Evolutionary conservation across 768 basidiomycete genomes (phyloP).

Genomic region (Leccinum arenicola): DNA sequence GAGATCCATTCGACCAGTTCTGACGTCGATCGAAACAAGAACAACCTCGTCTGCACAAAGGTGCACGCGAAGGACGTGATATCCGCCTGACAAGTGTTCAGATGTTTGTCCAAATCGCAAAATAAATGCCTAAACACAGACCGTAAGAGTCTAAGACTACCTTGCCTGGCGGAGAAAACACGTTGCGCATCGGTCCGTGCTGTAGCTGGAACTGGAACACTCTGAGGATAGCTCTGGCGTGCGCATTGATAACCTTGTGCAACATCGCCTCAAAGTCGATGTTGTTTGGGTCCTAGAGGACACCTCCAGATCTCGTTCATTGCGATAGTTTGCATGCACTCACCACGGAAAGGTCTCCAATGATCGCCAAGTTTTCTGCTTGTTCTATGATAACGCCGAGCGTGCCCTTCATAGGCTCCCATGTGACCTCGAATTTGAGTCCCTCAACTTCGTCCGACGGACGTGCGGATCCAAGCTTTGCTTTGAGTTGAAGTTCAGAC

Average conservation of each 20-base stretch:
- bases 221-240: slow-evolving; percentile 60
- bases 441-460: slow-evolving; percentile 78
- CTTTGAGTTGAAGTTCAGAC: slow-evolving; percentile 58
- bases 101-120: background rate
- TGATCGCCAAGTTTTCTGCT: slow-evolving; percentile 42
- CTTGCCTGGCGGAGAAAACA: slow-evolving; percentile 63
- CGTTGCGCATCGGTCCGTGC: slow-evolving; percentile 44
- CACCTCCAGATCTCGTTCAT: background rate
- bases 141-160: slow-evolving; percentile 57
- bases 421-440: slow-evolving; percentile 64
- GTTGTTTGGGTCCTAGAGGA: slow-evolving; percentile 54
- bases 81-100: slow-evolving; percentile 42
- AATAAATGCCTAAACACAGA: slow-evolving; percentile 29
- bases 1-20: slow-evolving; percentile 76
- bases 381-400: slow-evolving; percentile 56
- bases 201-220: slow-evolving; percentile 56
- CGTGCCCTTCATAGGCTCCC: slow-evolving; percentile 72
- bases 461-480: slow-evolving; percentile 52
- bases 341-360: slow-evolving; percentile 54
- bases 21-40: slow-evolving; percentile 71
- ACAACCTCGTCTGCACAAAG: slow-evolving; percentile 77
- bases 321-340: slow-evolving; percentile 25
- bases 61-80: slow-evolving; percentile 60
- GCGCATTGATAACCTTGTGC: slow-evolving; percentile 57
- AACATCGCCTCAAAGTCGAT: slow-evolving; percentile 76